Evolutionary conservation across 2,329 filamentous ascomycete species (phyloP).

Genomic region (Aspergillus sp.): DNA sequence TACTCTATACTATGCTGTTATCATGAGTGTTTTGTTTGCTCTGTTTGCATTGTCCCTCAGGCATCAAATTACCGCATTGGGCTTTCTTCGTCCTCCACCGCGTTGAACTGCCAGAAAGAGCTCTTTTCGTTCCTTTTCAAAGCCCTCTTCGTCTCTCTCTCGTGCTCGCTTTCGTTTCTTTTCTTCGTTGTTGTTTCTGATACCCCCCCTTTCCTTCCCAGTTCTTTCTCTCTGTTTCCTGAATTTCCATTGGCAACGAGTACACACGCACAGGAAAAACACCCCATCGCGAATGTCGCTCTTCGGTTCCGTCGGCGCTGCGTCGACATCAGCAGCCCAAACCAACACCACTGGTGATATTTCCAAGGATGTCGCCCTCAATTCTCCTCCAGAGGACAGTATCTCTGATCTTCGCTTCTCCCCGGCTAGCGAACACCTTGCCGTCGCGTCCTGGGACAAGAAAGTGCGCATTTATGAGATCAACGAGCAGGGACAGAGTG

Average conservation of each 20-base stretch:
- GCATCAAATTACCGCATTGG: not conserved
- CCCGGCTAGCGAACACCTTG: conserved; percentile 67
- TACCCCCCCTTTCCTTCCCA: not conserved
- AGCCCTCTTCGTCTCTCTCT: not conserved
- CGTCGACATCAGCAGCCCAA: conserved; percentile 42
- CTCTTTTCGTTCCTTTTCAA: not conserved
- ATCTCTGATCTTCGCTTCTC: conserved; percentile 84
- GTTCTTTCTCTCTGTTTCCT: not conserved
- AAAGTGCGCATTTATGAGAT: conserved; percentile 97
- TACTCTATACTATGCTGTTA: not conserved
- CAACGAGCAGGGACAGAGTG: conserved; percentile 63
- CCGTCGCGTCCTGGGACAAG: conserved; percentile 93
- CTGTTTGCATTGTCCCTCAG: not conserved
- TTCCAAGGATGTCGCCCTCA: conserved; percentile 75
- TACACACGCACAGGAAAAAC: conserved; percentile 7
- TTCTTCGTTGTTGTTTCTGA: conserved; percentile 1
- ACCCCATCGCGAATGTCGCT: conserved; percentile 33
- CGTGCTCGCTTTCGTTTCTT: not conserved
- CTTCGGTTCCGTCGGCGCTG: conserved; percentile 45
- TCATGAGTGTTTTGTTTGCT: not conserved
- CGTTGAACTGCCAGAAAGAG: not conserved
- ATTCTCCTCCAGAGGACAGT: conserved; percentile 73
- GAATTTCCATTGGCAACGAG: not conserved
- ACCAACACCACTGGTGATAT: conserved; percentile 81
- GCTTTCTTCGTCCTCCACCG: not conserved